Base-by-base conservation (phyloP, 1,284 basidiomycete genomes). In the Rhodotorula sp. region DNA sequence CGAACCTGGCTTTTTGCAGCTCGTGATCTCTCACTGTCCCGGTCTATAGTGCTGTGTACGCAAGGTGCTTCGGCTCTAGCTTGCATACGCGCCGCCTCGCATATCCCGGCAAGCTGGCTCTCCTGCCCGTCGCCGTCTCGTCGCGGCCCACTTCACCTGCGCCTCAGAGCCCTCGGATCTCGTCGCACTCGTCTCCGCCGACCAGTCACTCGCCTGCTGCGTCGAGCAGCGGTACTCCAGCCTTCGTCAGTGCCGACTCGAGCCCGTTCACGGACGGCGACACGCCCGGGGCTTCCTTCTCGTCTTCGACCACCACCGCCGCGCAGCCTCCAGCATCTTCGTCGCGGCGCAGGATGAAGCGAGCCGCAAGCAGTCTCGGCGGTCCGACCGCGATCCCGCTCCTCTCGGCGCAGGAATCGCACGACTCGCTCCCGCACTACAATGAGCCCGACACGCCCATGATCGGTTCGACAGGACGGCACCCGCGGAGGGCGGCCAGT, bases 361-460 rank as follows among this genome's bases (percentile, higher is more conserved):
- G 54, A 8, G 18, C 54, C n/a, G 54, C 54, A 8, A 55, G 54
- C 26, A 26, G 26, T 8, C 54, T 55, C 54, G 28, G 38, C 8
- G 38, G 54, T 16, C 14, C 54, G 54, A 55, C 26, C 54, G n/a
- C 54, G 54, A 55, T 55, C 26, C 54, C 54, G 16, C 54, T 55
- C 54, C 26, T 55, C n/a, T 26, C 26, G 18, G 54, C 54, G n/a
- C 54, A 55, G 54, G 54, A 55, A 12, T 26, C 54, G 26, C 18
- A 69, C 58, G 70, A 68, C 50, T 47, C 60, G 43, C 63, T 75
- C 18, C 73, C 71, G 19, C 61, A 65, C 48, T 67, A 69, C 54
- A 55, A 65, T 57, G 71, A 70, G n/a, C 66, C 68, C 23, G 73
- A 73, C 47, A 67, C 69, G 59, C 69, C 71, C n/a, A 68, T 69